Evolutionary conservation across 176 grass and related monocot species (phyloP).

Genomic region (sorghum (Sorghum bicolor)): DNA sequence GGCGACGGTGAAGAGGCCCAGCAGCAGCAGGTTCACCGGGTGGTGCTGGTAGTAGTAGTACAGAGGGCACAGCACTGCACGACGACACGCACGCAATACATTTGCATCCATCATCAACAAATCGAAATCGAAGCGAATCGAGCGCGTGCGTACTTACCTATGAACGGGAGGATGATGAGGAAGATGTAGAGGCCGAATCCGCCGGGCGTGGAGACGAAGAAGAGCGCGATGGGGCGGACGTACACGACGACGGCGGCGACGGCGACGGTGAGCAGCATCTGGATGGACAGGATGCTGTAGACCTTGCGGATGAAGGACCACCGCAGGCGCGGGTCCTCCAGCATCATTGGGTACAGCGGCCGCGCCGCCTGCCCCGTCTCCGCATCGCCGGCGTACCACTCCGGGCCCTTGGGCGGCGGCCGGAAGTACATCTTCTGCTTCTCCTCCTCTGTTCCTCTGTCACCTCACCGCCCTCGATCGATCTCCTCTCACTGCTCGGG

Average conservation of each 20-base stretch:
- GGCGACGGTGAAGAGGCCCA: slow-evolving; percentile 69
- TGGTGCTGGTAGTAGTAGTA: slow-evolving; percentile 84
- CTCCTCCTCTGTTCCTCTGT: not conserved
- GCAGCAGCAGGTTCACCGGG: slow-evolving; percentile 78
- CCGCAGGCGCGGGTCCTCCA: slow-evolving; percentile 76
- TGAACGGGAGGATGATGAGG: slow-evolving; percentile 84
- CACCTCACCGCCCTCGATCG: not conserved
- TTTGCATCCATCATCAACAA: not conserved
- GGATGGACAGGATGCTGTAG: slow-evolving; percentile 79
- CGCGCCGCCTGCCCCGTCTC: slow-evolving; percentile 40
- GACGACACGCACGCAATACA: not conserved
- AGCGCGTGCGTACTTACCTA: slow-evolving; percentile 48
- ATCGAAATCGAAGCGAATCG: too few species aligned
- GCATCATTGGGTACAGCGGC: slow-evolving; percentile 85
- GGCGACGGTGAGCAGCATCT: slow-evolving; percentile 80
- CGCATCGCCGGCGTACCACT: slow-evolving; percentile 40
- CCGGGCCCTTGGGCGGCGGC: slow-evolving; percentile 45
- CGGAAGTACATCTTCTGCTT: slow-evolving; percentile 52
- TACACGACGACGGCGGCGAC: slow-evolving; percentile 72
- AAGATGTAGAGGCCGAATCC: slow-evolving; percentile 88
- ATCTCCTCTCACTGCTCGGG: not conserved
- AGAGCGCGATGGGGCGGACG: slow-evolving; percentile 61
- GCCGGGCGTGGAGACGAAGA: slow-evolving; percentile 69
- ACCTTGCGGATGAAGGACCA: slow-evolving; percentile 91
- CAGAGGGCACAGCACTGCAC: slow-evolving; percentile 80